Percentiles rank a stretch among this genome's conserved stretches.
These are phyloP conservation scores for Blepharisma undulans DNA, from an alignment of 169 alveolate species.

Conservation along the genomic window DNA sequence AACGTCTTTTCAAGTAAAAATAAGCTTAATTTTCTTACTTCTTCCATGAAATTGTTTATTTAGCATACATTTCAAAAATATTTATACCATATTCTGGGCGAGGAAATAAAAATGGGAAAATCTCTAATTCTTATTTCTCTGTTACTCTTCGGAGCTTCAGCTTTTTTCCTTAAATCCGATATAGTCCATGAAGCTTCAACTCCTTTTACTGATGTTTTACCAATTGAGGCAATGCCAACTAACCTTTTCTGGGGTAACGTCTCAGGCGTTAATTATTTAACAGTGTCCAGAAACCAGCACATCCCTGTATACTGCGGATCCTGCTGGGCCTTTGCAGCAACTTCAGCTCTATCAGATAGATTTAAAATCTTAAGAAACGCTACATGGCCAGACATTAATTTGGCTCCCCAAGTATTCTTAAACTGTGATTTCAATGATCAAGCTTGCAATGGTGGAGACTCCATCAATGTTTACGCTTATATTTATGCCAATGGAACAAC, in stretches of 20 bases:
- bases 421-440: constrained; percentile 54
- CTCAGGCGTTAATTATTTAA: constrained; percentile 64
- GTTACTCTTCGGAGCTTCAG: neutral
- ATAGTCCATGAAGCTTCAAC: neutral
- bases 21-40: neutral
- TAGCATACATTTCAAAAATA: neutral
- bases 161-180: neutral
- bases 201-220: neutral
- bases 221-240: neutral
- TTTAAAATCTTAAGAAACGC: constrained; percentile 71
- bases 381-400: constrained; percentile 69
- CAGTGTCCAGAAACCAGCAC: constrained; percentile 68
- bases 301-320: constrained; percentile 78
- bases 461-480: constrained; percentile 55
- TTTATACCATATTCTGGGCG: neutral
- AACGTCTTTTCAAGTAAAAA: neutral
- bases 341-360: constrained; percentile 70
- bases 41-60: neutral
- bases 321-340: constrained; percentile 80
- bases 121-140: neutral
- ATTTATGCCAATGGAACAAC: constrained; percentile 62
- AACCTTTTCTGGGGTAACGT: constrained; percentile 62
- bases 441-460: constrained; percentile 74
- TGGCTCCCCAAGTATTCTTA: constrained; percentile 65
- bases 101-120: neutral